Evolutionary conservation across 345 rosid species (phyloP).

Genomic region (Triadica sebifera): DNA sequence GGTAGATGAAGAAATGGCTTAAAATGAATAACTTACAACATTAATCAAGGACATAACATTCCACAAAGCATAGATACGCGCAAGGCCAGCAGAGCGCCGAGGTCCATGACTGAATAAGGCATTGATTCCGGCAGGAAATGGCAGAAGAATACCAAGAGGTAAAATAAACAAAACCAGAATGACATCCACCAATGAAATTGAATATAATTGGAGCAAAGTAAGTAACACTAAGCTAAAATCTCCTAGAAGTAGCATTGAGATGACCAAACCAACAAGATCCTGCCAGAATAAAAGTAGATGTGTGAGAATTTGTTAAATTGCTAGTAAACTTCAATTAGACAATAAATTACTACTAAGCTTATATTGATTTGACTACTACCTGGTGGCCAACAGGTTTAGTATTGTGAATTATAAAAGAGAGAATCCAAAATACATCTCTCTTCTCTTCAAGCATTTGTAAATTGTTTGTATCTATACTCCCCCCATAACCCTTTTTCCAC

Average conservation of each 20-base stretch:
- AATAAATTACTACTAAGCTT: neutral
- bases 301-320: neutral
- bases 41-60: constrained; percentile 79
- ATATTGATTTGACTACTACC: constrained; percentile 35
- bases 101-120: constrained; percentile 98
- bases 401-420: constrained; percentile 88
- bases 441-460: constrained; percentile 75
- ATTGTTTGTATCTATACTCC: constrained; percentile 66
- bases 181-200: constrained; percentile 79
- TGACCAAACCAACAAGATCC: constrained; percentile 99
- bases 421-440: constrained; percentile 78
- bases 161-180: constrained; percentile 80
- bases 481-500: constrained; percentile 57
- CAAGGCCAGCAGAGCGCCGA: constrained; percentile 93
- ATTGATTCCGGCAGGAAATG: constrained; percentile 98
- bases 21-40: constrained; percentile 59
- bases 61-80: constrained; percentile 96
- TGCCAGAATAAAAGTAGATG: constrained; percentile 31
- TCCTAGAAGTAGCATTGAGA: constrained; percentile 93
- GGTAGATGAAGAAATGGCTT: neutral
- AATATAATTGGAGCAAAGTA: constrained; percentile 93
- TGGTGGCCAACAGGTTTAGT: constrained; percentile 99
- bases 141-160: constrained; percentile 90
- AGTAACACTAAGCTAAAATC: constrained; percentile 99
- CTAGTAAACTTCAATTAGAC: neutral